phyloP scores from a whole-genome alignment of 495 filamentous ascomycete species.

The Penicillium desertorum region DNA sequence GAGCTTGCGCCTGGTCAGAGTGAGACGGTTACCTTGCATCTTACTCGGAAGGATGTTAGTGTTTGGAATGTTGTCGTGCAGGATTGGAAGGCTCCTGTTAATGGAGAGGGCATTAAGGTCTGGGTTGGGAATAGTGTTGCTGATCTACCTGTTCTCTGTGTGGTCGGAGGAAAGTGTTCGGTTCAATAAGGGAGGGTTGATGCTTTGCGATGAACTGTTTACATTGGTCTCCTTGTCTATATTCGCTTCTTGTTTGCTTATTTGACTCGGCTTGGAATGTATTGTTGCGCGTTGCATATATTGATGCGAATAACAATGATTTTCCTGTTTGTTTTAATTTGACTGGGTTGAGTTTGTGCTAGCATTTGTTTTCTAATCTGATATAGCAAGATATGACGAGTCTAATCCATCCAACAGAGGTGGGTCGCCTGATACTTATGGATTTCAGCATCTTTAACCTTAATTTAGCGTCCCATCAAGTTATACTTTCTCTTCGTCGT shows the following conservation, averaged over 20 bases:
- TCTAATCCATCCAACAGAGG: too few species aligned
- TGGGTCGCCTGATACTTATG: too few species aligned
- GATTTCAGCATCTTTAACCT: neutral
- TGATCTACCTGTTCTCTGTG: conserved; percentile 43
- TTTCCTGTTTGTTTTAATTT: neutral
- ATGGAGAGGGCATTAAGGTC: conserved; percentile 41
- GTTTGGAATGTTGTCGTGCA: conserved; percentile 70
- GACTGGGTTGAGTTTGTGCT: neutral
- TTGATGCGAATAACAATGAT: neutral
- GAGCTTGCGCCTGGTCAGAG: conserved; percentile 63
- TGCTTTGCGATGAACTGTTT: neutral
- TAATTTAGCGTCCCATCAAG: neutral
- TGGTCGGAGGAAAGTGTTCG: conserved; percentile 33
- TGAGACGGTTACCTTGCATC: conserved; percentile 49
- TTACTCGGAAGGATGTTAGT: conserved; percentile 68
- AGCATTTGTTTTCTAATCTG: too few species aligned
- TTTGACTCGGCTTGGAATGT: neutral
- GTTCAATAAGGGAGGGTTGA: conserved; percentile 8
- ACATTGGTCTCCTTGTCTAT: neutral
- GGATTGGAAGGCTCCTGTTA: conserved; percentile 62
- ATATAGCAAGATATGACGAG: too few species aligned
- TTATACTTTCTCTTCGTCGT: neutral
- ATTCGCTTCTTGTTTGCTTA: conserved; percentile 8
- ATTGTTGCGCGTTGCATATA: neutral
- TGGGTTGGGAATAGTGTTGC: conserved; percentile 49